Base-by-base conservation (phyloP, 2,329 filamentous ascomycete species). In the Colletotrichum australisinense region DNA sequence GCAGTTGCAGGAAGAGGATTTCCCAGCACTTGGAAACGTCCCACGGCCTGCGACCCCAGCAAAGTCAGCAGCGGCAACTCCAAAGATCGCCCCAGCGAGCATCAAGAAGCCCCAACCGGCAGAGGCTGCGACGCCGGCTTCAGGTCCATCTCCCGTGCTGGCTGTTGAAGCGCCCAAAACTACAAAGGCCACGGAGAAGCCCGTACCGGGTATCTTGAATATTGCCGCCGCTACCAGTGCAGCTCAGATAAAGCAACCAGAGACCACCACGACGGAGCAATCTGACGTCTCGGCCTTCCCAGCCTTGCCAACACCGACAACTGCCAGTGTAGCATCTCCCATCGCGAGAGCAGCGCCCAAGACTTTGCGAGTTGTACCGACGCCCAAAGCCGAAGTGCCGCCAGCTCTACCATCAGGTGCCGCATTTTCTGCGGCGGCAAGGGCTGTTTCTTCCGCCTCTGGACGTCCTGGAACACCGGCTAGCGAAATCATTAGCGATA, bases 401-500 rank as follows among this genome's bases (percentile, higher is more conserved):
- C 83, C 87, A 1, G n/a, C 62, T 67, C 32, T 76, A 14, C 56
- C 19, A 8, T 55, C 63, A 2, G 63, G 63, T 2, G 58, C 63
- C 30, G n/a, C 63, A 9, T 55, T 74, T 35, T 68, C 84, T 63
- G 74, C 82, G 19, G 79, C 83, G 35, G 76, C 85, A 59, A 80
- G 82, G 26, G 78, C 84, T 86, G 6, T 89, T 85, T 73, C 83
- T 88, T 56, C 84, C 84, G 30, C 89, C 85, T 16, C 79, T 28
- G 78, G 78, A 65, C 86, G 89, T 7, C 93, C 94, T n/a, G 91
- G 91, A 32, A 95, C 93, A 1, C 93, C 94, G 0, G 89, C 85
- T 1, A 95, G 93, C 78, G 94, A 95, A 78, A 86, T 91, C 69
- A 87, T 94, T 46, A 95, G 93, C n/a, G 94, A 96, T 79, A 94